Evolutionary conservation across 2,329 filamentous ascomycete genomes (phyloP).

Genomic region (Diaporthe ampelina): DNA sequence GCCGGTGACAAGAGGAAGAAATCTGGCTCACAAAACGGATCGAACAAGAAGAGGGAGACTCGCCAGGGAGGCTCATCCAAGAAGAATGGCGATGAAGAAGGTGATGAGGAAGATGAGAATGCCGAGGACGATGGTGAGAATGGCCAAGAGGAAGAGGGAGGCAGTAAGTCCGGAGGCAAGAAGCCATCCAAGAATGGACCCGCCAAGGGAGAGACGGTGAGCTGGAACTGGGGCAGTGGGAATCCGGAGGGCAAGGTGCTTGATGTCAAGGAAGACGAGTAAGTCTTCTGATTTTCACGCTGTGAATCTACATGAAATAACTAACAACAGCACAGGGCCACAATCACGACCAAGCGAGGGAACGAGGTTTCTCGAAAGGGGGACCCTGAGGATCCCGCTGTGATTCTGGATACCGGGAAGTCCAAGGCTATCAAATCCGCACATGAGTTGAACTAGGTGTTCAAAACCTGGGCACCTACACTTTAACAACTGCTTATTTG

Average conservation of each 20-base stretch:
- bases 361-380: conserved; percentile 58
- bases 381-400: conserved; percentile 57
- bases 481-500: no score
- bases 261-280: conserved; percentile 60
- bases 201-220: conserved; percentile 56
- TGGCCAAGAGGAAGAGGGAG: conserved; percentile 39
- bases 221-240: conserved; percentile 61
- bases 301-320: no score
- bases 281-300: no score
- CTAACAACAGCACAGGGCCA: conserved; percentile 48
- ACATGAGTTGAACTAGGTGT: conserved; percentile 54
- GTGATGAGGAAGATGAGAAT: conserved; percentile 43
- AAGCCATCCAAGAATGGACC: conserved; percentile 40
- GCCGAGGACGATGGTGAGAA: conserved; percentile 37
- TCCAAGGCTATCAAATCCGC: conserved; percentile 58
- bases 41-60: conserved; percentile 45
- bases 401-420: conserved; percentile 58
- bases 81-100: conserved; percentile 39
- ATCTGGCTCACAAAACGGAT: conserved; percentile 41
- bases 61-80: conserved; percentile 41
- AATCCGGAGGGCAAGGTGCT: conserved; percentile 60
- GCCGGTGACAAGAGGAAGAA: conserved; percentile 40
- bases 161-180: conserved; percentile 37
- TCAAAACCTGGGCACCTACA: no score
- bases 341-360: conserved; percentile 57